Evolutionary conservation across 192 early-diverging fungal species (phyloP), one percentile per base, ranked within the genome.

Genomic region (Podila verticillata): DNA sequence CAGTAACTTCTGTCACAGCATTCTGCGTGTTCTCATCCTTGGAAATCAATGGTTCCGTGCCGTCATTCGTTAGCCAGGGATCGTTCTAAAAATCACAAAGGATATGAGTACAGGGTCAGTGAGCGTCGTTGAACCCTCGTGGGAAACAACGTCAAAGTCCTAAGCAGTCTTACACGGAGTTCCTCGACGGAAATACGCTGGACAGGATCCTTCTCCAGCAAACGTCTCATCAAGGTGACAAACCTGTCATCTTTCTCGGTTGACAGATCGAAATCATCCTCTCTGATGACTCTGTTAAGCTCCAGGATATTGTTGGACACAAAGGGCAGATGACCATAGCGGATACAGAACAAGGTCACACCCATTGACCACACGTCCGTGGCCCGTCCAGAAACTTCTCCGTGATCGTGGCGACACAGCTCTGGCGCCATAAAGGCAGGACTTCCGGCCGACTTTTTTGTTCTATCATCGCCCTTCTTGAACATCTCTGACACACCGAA

Each of bases 401-500:
- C 93, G 62, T 95, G 94, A 63, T 88, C 83, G 19, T 82, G 81
- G 35, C 62, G 66, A 58, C 63, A 82, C 66, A 90, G 57, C 57
- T 82, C 91, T 28, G 94, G 94, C 0, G 94, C 90, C 90, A 94
- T 92, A 65, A 95, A 95, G 19, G 94, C 95, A 13, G 97, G 96
- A 30, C 95, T 94, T 6, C 98, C 98, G 10, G 95, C 93, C 4
- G 94, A 89, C 31, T 89, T 94, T 29, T 90, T 91, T 31, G 88
- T 73, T 63, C 75, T 83, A 61, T 97, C 97, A 49, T 93, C 88
- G 31, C 91, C 92, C 57, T 72, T 72, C 30, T 89, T 79, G 72
- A 99, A 93, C 65, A 96, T 96, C 48, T 98, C 97, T 17, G 95
- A 96, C 5, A 98, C 97, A 70, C 98, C 98, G 86, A 99, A 99